Conservation (phyloP, 2,329 filamentous ascomycete species). For the Talaromyces marneffei region DNA sequence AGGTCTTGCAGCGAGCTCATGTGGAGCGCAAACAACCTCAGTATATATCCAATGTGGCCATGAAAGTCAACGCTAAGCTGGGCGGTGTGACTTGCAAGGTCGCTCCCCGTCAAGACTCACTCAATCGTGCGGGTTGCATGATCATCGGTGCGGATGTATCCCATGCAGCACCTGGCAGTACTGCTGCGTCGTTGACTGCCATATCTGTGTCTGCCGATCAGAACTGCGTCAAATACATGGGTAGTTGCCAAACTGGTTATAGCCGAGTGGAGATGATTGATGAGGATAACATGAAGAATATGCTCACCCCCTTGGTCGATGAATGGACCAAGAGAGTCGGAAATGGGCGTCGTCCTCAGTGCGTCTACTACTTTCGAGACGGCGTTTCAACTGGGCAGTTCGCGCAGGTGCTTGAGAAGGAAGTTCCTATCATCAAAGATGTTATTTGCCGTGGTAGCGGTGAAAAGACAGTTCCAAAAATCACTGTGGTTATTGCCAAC, state of each 20-base stretch:
- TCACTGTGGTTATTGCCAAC: constrained; percentile 81
- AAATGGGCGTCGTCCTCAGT: constrained; percentile 54
- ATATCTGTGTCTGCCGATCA: constrained; percentile 76
- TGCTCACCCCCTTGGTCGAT: constrained; percentile 59
- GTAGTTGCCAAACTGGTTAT: constrained; percentile 76
- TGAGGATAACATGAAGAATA: constrained; percentile 56
- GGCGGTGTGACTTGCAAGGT: constrained; percentile 67
- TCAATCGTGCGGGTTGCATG: constrained; percentile 54
- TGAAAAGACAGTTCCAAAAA: constrained; percentile 51
- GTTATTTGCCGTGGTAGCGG: constrained; percentile 43
- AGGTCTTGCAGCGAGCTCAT: constrained; percentile 69
- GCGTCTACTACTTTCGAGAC: constrained; percentile 88
- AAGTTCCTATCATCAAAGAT: constrained; percentile 65
- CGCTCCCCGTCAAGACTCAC: constrained; percentile 37
- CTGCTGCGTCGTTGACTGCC: constrained; percentile 71
- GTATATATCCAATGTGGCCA: constrained; percentile 86
- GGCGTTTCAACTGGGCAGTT: constrained; percentile 88
- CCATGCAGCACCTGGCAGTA: constrained; percentile 65
- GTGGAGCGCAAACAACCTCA: constrained; percentile 66
- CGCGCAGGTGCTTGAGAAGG: constrained; percentile 68
- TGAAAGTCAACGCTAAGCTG: constrained; percentile 97
- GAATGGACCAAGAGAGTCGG: constrained; percentile 58
- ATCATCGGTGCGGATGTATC: constrained; percentile 90
- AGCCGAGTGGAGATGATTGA: constrained; percentile 73
- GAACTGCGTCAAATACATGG: constrained; percentile 68